These are phyloP conservation scores for Zymoseptoria passerinii DNA, from an alignment of 2,329 filamentous ascomycete species.

Conservation along the genomic window DNA sequence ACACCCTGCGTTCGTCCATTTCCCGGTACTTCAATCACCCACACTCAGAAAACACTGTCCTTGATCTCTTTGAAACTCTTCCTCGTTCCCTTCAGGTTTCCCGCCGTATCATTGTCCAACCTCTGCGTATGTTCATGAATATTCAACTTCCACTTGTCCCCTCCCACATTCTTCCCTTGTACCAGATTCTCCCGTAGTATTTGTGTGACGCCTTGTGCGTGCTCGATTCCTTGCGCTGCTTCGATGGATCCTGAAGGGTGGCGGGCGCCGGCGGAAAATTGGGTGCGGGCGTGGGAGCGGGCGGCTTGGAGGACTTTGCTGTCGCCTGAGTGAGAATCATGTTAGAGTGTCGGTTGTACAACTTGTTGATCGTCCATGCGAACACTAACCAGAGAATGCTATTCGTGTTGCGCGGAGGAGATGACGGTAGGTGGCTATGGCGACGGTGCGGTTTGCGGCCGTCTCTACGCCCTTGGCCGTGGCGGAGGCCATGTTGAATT, in stretches of 20 bases:
- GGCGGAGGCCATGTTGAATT: background rate
- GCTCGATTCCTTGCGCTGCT: slow-evolving; percentile 56
- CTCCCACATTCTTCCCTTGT: slow-evolving; percentile 50
- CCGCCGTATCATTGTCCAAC: slow-evolving; percentile 87
- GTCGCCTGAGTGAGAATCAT: slow-evolving; percentile 53
- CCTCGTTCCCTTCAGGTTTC: slow-evolving; percentile 44
- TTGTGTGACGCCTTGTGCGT: slow-evolving; percentile 74
- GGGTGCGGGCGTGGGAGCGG: slow-evolving; percentile 59
- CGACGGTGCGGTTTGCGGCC: slow-evolving; percentile 44
- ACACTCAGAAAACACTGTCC: slow-evolving; percentile 15
- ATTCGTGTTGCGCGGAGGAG: slow-evolving; percentile 72
- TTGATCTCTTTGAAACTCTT: slow-evolving; percentile 36
- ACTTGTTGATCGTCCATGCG: background rate
- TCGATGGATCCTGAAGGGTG: slow-evolving; percentile 52
- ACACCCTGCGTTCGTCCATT: background rate
- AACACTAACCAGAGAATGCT: slow-evolving; percentile 65
- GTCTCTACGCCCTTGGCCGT: slow-evolving; percentile 11
- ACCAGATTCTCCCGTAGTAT: slow-evolving; percentile 80
- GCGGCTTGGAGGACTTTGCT: slow-evolving; percentile 59
- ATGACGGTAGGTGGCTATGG: slow-evolving; percentile 68
- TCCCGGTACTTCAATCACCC: background rate
- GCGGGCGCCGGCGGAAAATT: slow-evolving; percentile 61
- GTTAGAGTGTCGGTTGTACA: background rate
- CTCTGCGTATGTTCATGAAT: slow-evolving; percentile 89
- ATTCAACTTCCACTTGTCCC: slow-evolving; percentile 51